Base-by-base conservation (phyloP, 176 grass and related monocot genomes). In the Oryza glaberrima region DNA sequence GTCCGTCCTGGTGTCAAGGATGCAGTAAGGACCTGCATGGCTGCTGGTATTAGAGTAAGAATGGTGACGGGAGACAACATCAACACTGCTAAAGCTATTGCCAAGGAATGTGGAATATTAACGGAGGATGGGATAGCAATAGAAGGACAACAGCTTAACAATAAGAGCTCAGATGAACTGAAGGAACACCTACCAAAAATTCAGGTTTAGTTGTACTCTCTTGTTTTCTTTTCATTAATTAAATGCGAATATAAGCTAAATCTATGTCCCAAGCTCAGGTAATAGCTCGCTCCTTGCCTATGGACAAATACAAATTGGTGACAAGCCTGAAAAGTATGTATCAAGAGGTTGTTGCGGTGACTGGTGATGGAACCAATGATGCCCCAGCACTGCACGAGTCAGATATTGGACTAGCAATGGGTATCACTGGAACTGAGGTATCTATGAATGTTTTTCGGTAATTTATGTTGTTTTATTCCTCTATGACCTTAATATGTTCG, bases 281-380 rank as follows among this genome's bases (percentile, higher is more conserved):
- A 30, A 93, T 98, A 82, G 95, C 90, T 54, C 89, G 95, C 51
- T 98, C 92, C 28, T 90, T 92, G 43, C 95, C 95, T 9, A 88
- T 93, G 85, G 95, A 98, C 85, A 98, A 98, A 81, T 92, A 93
- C 49, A 98, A 87, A 84, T 80, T 98, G 72, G 95, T 98, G 78
- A 94, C 83, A 89, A 70, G 86, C 65, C 68, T 94, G 87, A 86
- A 79, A 88, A 83, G 68, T 85, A 87, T 84, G 81, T 93, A 89
- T 82, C 81, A 91, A 88, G 93, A 95, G 80, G 91, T 98, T 26
- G 95, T 98, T 61, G 92, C 95, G 7, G 95, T 98, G 56, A 98
- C 95, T 82, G 95, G 95, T 91, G 95, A 98, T 93, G 95, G 95
- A 77, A 95, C 95, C 9, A 98, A 98, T 80, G 95, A 98, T 81